Conservation (phyloP, 2,329 filamentous ascomycete genomes). For the Trichoderma atroviride region DNA sequence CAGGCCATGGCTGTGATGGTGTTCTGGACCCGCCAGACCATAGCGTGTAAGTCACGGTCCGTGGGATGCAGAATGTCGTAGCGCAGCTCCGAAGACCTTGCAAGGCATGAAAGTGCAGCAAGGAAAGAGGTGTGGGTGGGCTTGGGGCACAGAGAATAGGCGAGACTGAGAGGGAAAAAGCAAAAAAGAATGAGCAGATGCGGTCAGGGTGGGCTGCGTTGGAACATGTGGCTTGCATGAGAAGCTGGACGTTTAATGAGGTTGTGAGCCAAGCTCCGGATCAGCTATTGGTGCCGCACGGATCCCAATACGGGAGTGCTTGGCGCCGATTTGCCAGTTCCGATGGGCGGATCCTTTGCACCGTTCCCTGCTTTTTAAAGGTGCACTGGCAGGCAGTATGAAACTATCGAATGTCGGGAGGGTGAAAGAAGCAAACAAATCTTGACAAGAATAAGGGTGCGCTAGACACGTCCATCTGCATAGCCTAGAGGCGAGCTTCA, state of each 20-base stretch:
- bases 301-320: background rate
- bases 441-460: background rate
- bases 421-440: background rate
- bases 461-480: background rate
- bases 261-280: conserved; percentile 4
- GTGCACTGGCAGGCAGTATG: too few species aligned
- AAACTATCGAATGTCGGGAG: conserved; percentile 13
- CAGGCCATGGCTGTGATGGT: conserved; percentile 2
- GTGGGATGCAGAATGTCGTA: conserved; percentile 17
- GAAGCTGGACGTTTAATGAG: conserved; percentile 24
- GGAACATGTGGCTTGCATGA: conserved; percentile 26
- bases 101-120: background rate
- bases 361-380: background rate
- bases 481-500: background rate
- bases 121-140: conserved; percentile 10
- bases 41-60: conserved; percentile 7
- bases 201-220: conserved; percentile 18
- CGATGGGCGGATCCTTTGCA: background rate
- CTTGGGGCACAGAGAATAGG: background rate
- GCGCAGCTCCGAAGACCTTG: conserved; percentile 19
- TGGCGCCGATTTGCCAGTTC: conserved; percentile 6
- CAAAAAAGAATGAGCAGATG: background rate
- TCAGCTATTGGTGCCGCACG: conserved; percentile 17
- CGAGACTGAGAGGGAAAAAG: background rate
- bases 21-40: conserved; percentile 8